Base-by-base conservation (phyloP, 2,329 filamentous ascomycete genomes). In the Leptographium wingfieldii region DNA sequence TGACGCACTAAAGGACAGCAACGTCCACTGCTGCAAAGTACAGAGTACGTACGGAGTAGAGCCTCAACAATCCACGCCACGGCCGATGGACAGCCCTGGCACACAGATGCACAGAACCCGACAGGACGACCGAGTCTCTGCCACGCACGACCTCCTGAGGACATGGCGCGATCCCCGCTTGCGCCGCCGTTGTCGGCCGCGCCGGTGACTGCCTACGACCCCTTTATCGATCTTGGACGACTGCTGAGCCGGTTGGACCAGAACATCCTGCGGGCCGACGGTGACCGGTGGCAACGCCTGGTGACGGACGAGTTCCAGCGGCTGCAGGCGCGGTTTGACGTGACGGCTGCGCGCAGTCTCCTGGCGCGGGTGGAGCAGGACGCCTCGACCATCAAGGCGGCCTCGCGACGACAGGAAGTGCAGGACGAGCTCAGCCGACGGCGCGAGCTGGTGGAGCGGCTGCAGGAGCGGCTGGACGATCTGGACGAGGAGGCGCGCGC, bases 361-460 rank as follows among this genome's bases (percentile, higher is more conserved):
- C 81, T 92, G 60, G 80, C 86, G 25, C 84, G 80, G 61, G 79
- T 90, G 51, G 88, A 91, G 69, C 86, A 89, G 66, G 82, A 87
- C 65, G 79, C 83, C 6, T 72, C 81, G 16, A 74, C 72, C n/a
- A 40, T 84, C 63, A 40, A 55, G n/a, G 73, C 84, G 63, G 35
- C 80, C 60, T 70, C 77, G 5, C 81, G 80, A 61, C 81, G 83
- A 65, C 76, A 83, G 63, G 80, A 85, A 61, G 69, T 80, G 22
- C 86, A 90, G 70, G 72, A 75, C 27, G 84, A 87, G 63, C 74
- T 92, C 38, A 78, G 81, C 62, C 73, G 74, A 52, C 87, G 89
- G 67, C 80, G 85, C 60, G 83, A 87, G 43, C 69, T 82, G 5
- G 76, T 91, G 57, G 86, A 88, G 66, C 76, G 80, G 59, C 71